Base-by-base conservation (phyloP, 2,329 filamentous ascomycete genomes). In the Chaetomium strumarium region DNA sequence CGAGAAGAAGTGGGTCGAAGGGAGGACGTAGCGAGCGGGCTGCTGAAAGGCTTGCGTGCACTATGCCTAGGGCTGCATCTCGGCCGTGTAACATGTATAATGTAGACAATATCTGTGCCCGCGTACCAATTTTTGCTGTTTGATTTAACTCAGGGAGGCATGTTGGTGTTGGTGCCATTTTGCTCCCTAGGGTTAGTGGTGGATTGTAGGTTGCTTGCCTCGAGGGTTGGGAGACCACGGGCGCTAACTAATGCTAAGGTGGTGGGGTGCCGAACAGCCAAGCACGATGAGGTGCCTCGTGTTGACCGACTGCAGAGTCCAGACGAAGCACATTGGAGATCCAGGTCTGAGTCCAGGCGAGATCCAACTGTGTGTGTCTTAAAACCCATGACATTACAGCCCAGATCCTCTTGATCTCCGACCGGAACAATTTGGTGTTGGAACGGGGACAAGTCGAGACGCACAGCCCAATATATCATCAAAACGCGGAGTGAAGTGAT, bases 1-100 rank as follows among this genome's bases (percentile, higher is more conserved):
- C 39, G 64, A 66, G 59, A 58, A 56, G 53, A 64, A 59, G 51
- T 67, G 64, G 63, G 46, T 60, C 38, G 45, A 43, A 40, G 64
- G 64, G 14, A 48, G 50, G 37, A 37, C 40, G 30, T 62, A 58
- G 44, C 9, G 20, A 19, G 24, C 3, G 4, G 42, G 37, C 6
- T 41, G 31, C 31, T 30, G 29, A 24, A 17, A 29, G 45, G 10
- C 19, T 5, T 50, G 24, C 49, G 29, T 43, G 17, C 48, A 39
- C 31, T 38, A 41, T 29, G 43, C 17, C 41, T 44, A 1, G 20
- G 47, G 43, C 33, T 37, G 49, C 33, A 39, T 38, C 19, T 14
- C 33, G 34, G 45, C 47, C 46, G 56, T 58, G 54, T 57, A 55
- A 34, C 50, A 57, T 62, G 51, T 62, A 61, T 59, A 55, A 60